These are phyloP conservation scores for Fusarium nodosum DNA, from an alignment of 2,329 filamentous ascomycete species.

Conservation along the genomic window DNA sequence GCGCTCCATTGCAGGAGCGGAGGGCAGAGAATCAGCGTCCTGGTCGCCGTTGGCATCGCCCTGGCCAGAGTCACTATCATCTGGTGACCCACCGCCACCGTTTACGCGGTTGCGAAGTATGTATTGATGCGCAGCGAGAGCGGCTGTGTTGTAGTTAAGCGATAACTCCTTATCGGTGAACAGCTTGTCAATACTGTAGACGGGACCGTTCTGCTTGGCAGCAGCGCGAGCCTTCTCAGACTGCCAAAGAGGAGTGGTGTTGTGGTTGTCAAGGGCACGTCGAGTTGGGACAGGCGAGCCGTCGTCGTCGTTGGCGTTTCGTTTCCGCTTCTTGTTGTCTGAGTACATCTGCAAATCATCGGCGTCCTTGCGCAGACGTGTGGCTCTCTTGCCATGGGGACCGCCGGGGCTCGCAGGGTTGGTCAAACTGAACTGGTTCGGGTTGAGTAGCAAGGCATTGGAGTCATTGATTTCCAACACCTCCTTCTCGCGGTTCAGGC, in stretches of 20 bases:
- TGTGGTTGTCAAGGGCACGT: slow-evolving; percentile 67
- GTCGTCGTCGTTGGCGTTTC: slow-evolving; percentile 71
- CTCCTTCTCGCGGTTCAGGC: slow-evolving; percentile 75
- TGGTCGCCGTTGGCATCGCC: slow-evolving; percentile 65
- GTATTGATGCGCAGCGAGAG: slow-evolving; percentile 72
- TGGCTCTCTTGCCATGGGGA: slow-evolving; percentile 73
- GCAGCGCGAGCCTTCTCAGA: slow-evolving; percentile 68
- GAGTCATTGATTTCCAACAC: slow-evolving; percentile 76
- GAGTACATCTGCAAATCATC: slow-evolving; percentile 69
- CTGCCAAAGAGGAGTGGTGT: slow-evolving; percentile 73
- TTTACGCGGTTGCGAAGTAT: slow-evolving; percentile 70
- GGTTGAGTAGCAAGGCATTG: slow-evolving; percentile 74
- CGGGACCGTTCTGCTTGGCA: slow-evolving; percentile 69
- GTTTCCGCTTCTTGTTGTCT: slow-evolving; percentile 73
- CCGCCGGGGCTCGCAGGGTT: slow-evolving; percentile 75
- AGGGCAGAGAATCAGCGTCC: slow-evolving; percentile 61
- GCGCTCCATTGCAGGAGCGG: slow-evolving; percentile 72
- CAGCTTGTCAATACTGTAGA: slow-evolving; percentile 77
- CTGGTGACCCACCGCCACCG: slow-evolving; percentile 63
- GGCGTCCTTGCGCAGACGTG: slow-evolving; percentile 70
- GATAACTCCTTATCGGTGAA: slow-evolving; percentile 78
- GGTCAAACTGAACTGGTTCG: slow-evolving; percentile 75
- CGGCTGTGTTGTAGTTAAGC: slow-evolving; percentile 74
- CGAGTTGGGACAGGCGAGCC: slow-evolving; percentile 72
- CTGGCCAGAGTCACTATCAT: slow-evolving; percentile 67